Evolutionary conservation across 345 rosid species (phyloP).

Genomic region (Euphorbia tirucalli): DNA sequence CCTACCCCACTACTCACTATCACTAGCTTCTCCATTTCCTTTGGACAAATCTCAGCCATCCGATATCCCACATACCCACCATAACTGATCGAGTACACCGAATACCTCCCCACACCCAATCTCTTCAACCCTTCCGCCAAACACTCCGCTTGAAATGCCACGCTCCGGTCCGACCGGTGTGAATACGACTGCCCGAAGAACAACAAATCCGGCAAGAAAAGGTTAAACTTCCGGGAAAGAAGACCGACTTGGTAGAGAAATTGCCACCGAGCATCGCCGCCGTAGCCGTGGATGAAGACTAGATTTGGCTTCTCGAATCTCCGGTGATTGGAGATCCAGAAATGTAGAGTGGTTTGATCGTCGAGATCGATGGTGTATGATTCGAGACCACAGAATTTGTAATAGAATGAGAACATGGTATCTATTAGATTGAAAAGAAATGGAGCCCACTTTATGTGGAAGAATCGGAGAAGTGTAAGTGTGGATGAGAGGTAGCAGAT

Average conservation of each 20-base stretch:
- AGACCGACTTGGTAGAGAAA: constrained; percentile 49
- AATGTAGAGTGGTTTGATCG: constrained; percentile 55
- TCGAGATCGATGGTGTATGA: constrained; percentile 58
- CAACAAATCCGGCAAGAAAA: constrained; percentile 61
- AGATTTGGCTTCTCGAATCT: constrained; percentile 36
- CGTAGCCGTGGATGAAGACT: constrained; percentile 70
- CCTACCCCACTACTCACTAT: constrained; percentile 63
- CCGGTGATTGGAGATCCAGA: constrained; percentile 58
- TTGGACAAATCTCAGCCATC: constrained; percentile 58
- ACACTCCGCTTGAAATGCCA: constrained; percentile 58
- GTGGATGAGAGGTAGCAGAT: constrained; percentile 18
- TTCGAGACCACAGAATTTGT: constrained; percentile 45
- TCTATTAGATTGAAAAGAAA: constrained; percentile 39
- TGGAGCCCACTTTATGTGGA: too few species aligned
- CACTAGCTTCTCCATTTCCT: constrained; percentile 58
- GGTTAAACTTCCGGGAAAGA: constrained; percentile 53
- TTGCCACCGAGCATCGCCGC: constrained; percentile 69
- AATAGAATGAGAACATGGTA: constrained; percentile 41
- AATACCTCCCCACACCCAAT: constrained; percentile 47
- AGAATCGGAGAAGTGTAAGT: neutral
- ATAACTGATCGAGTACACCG: constrained; percentile 62
- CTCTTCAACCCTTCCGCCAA: constrained; percentile 47
- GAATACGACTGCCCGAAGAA: constrained; percentile 64
- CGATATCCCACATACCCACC: constrained; percentile 76
- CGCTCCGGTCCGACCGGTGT: constrained; percentile 36